A percentile compares a stretch with the other conserved stretches of the same genome.
phyloP scores from a whole-genome alignment of 2,329 filamentous ascomycete genomes.

The Venturia aucupariae region DNA sequence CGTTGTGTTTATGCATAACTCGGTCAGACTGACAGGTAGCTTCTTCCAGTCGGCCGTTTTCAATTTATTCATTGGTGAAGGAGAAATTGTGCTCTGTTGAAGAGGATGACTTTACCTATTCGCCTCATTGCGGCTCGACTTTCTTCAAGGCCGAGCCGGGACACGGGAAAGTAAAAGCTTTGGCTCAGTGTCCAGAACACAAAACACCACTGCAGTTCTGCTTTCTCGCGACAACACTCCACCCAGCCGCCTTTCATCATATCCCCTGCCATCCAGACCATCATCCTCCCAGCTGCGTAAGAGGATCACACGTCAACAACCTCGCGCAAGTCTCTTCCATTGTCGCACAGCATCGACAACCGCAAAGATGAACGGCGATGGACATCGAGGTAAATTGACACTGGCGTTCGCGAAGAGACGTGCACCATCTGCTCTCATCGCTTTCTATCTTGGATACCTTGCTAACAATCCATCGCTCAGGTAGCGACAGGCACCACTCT shows the following conservation, averaged over 20 bases:
- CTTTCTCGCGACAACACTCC: background rate
- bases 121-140: background rate
- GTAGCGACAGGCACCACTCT: slow-evolving; percentile 19
- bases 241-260: background rate
- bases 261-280: background rate
- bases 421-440: background rate
- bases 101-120: background rate
- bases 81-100: background rate
- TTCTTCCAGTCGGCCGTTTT: slow-evolving; percentile 62
- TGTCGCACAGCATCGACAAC: background rate
- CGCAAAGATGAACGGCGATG: slow-evolving; percentile 11
- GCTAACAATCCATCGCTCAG: slow-evolving; percentile 11
- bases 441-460: background rate
- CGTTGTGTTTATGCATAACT: slow-evolving; percentile 91
- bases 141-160: background rate
- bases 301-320: background rate
- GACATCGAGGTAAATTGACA: slow-evolving; percentile 3
- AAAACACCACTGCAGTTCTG: background rate
- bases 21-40: slow-evolving; percentile 69
- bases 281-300: background rate
- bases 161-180: background rate
- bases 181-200: background rate
- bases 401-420: too few relatives aligned
- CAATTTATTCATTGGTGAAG: background rate
- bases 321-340: background rate